Percentiles rank a stretch among this genome's conserved stretches.
Evolutionary conservation across 768 basidiomycete species (phyloP).

Genomic region (Lactifluus volemus): DNA sequence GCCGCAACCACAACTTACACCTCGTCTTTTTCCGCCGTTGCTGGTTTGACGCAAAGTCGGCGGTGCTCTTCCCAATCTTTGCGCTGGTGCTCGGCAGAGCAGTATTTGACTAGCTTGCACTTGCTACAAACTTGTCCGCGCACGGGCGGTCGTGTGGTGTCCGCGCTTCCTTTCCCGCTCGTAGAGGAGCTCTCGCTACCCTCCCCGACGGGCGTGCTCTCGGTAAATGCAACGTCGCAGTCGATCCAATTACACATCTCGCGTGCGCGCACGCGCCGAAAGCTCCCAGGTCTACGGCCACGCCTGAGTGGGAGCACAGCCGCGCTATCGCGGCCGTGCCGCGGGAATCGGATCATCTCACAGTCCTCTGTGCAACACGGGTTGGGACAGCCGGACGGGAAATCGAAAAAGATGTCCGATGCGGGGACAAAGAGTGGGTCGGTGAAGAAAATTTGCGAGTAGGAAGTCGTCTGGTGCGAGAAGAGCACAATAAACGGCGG

Average conservation of each 20-base stretch:
- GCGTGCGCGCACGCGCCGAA: conserved; percentile 37
- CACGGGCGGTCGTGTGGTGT: conserved; percentile 11
- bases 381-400: conserved; percentile 72
- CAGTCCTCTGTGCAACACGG: conserved; percentile 75
- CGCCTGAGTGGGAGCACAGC: conserved; percentile 54
- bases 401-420: conserved; percentile 65
- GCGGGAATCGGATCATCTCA: conserved; percentile 74
- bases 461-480: conserved; percentile 72
- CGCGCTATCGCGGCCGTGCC: conserved; percentile 52
- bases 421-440: conserved; percentile 61
- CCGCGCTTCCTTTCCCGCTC: conserved; percentile 13
- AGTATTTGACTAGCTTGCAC: conserved; percentile 72
- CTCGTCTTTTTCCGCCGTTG: not conserved
- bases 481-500: conserved; percentile 73
- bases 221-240: conserved; percentile 53
- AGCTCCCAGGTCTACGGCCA: conserved; percentile 34
- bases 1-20: conserved; percentile 1
- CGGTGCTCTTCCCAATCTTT: conserved; percentile 75
- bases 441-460: conserved; percentile 76
- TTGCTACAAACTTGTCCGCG: conserved; percentile 62
- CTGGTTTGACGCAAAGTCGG: conserved; percentile 49
- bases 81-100: conserved; percentile 63
- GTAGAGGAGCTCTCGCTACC: conserved; percentile 22
- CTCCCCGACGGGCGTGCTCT: conserved; percentile 38
- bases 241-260: conserved; percentile 85